phyloP scores from a whole-genome alignment of 2,329 filamentous ascomycete genomes.

The Phialemoniopsis sp. region DNA sequence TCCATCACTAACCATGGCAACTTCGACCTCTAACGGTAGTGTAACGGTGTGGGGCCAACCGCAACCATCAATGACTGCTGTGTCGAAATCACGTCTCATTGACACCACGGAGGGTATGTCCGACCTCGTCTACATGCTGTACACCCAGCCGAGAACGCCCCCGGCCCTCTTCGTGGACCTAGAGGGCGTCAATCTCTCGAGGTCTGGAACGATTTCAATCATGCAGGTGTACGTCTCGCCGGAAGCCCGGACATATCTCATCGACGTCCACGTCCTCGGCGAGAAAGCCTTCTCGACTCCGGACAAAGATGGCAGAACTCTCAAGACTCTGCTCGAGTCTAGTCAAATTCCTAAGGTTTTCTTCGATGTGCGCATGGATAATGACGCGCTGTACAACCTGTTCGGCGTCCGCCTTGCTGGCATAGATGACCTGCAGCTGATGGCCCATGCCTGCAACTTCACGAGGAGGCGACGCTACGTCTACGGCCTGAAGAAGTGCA shows the following conservation, averaged over 20 bases:
- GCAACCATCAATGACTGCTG: no score
- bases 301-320: constrained; percentile 4
- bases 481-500: constrained; percentile 6
- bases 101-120: no score
- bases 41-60: no score
- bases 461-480: constrained; percentile 11
- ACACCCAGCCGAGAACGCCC: no score
- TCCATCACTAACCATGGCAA: no score
- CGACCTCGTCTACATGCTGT: no score
- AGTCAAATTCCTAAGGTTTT: constrained; percentile 12
- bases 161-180: constrained; percentile 13
- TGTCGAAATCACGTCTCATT: no score
- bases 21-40: no score
- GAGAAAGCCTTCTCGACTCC: constrained; percentile 9
- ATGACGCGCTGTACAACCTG: constrained; percentile 17
- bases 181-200: constrained; percentile 11
- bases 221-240: constrained; percentile 11
- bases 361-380: constrained; percentile 18
- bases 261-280: constrained; percentile 16
- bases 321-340: constrained; percentile 14
- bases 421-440: constrained; percentile 20
- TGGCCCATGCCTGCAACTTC: constrained; percentile 21
- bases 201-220: constrained; percentile 13
- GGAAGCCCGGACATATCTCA: constrained; percentile 3
- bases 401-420: constrained; percentile 14